Evolutionary conservation across 768 basidiomycete species (phyloP).

Genomic region (Tricholoma matsutake): DNA sequence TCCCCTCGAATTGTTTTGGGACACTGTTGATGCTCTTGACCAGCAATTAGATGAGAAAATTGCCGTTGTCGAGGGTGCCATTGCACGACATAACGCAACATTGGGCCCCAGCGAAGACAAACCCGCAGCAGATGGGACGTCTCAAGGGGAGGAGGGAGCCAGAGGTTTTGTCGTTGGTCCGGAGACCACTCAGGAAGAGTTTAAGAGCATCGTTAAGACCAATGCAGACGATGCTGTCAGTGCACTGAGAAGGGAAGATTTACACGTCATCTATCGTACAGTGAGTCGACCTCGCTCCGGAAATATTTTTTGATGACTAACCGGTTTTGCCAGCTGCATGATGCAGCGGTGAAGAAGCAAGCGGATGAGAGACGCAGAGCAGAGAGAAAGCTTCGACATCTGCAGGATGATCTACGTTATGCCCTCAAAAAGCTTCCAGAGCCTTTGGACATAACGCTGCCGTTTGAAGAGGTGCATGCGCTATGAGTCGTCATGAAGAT

Average conservation of each 20-base stretch:
- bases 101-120: conserved; percentile 27
- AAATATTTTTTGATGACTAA: conserved; percentile 1
- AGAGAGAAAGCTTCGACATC: conserved; percentile 80
- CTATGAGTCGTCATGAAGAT: conserved; percentile 19
- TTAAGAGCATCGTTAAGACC: conserved; percentile 51
- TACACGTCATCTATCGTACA: conserved; percentile 56
- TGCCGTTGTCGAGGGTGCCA: conserved; percentile 57
- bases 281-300: conserved; percentile 38
- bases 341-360: conserved; percentile 66
- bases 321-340: conserved; percentile 54
- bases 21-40: conserved; percentile 82
- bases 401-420: conserved; percentile 95
- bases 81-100: conserved; percentile 45
- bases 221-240: conserved; percentile 51
- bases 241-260: conserved; percentile 47
- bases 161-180: conserved; percentile 40
- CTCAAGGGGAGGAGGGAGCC: conserved; percentile 16
- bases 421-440: conserved; percentile 89
- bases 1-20: conserved; percentile 96
- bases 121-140: conserved; percentile 18
- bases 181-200: conserved; percentile 68
- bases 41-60: conserved; percentile 82
- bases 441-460: conserved; percentile 66
- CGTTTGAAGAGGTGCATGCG: conserved; percentile 74
- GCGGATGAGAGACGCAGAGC: conserved; percentile 84